phyloP scores from a whole-genome alignment of 2,329 filamentous ascomycete species.

The Trichoderma citrinoviride region DNA sequence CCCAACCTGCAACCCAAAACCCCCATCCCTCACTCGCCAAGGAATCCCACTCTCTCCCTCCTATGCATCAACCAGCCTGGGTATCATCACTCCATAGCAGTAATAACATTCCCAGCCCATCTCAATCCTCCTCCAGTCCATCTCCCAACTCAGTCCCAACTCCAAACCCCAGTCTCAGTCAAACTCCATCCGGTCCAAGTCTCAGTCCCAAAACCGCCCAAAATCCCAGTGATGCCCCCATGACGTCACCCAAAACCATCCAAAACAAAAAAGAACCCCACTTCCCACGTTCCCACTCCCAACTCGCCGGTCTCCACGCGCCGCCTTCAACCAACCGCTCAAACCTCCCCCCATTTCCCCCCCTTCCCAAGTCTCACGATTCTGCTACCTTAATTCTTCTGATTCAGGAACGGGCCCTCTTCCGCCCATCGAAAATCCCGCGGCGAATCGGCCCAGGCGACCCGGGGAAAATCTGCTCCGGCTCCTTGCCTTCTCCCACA shows the following conservation, averaged over 20 bases:
- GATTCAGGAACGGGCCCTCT: slow-evolving; percentile 16
- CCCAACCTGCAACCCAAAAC: too few relatives aligned
- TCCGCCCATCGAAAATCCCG: slow-evolving; percentile 20
- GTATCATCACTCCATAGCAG: too few relatives aligned
- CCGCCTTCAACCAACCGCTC: neutral
- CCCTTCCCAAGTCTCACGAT: neutral
- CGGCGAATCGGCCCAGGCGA: slow-evolving; percentile 19
- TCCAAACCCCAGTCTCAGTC: neutral
- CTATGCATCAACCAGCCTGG: too few relatives aligned
- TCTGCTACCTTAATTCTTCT: neutral
- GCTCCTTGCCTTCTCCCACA: neutral
- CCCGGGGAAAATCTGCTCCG: slow-evolving; percentile 17
- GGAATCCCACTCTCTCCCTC: too few relatives aligned
- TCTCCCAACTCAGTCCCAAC: neutral
- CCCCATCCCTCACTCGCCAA: too few relatives aligned
- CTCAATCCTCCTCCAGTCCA: neutral
- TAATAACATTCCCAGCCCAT: too few relatives aligned
- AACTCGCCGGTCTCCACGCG: neutral
- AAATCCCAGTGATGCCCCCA: slow-evolving; percentile 2
- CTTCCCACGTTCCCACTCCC: neutral
- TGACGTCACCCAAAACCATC: slow-evolving; percentile 6
- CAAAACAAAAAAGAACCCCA: neutral
- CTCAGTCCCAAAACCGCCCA: neutral
- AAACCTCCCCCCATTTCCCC: neutral
- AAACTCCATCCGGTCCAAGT: too few relatives aligned